These are phyloP conservation scores for Exophiala viscosa DNA, from an alignment of 2,329 filamentous ascomycete species.

Conservation along the genomic window DNA sequence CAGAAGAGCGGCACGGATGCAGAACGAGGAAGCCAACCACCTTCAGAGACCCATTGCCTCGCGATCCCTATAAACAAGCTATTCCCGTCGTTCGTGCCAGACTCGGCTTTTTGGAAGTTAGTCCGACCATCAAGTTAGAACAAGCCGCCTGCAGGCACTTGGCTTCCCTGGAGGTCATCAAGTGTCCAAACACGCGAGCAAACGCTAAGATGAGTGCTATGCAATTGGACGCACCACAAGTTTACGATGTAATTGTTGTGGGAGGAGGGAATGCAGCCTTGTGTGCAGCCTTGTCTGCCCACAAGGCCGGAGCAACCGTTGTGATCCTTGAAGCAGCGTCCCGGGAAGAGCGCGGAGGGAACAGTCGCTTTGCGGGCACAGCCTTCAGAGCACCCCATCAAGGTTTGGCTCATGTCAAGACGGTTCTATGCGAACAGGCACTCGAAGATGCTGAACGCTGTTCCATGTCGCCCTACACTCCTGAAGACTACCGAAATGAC, in stretches of 20 bases:
- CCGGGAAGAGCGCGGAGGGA: conserved; percentile 6
- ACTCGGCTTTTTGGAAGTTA: too few species aligned
- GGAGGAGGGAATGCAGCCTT: conserved; percentile 64
- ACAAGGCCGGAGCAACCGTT: conserved; percentile 40
- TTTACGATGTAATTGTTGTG: conserved; percentile 47
- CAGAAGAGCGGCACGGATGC: too few species aligned
- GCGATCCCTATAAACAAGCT: too few species aligned
- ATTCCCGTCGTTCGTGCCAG: too few species aligned
- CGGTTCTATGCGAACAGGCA: conserved; percentile 56
- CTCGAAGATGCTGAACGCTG: conserved; percentile 44
- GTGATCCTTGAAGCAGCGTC: conserved; percentile 11
- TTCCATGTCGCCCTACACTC: conserved; percentile 56
- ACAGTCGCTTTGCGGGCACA: conserved; percentile 12
- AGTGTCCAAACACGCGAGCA: too few species aligned
- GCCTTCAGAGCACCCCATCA: conserved; percentile 12
- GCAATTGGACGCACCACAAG: background rate
- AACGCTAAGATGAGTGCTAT: background rate
- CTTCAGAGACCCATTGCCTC: too few species aligned
- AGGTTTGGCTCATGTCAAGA: conserved; percentile 56
- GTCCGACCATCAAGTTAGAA: too few species aligned
- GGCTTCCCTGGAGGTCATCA: too few species aligned
- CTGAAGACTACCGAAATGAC: conserved; percentile 53
- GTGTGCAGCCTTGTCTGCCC: conserved; percentile 55
- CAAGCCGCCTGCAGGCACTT: too few species aligned
- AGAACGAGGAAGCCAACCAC: too few species aligned